A percentile compares a stretch with the other conserved stretches of the same genome.
phyloP scores from a whole-genome alignment of 345 rosid genomes.

The Anacardium occidentale region DNA sequence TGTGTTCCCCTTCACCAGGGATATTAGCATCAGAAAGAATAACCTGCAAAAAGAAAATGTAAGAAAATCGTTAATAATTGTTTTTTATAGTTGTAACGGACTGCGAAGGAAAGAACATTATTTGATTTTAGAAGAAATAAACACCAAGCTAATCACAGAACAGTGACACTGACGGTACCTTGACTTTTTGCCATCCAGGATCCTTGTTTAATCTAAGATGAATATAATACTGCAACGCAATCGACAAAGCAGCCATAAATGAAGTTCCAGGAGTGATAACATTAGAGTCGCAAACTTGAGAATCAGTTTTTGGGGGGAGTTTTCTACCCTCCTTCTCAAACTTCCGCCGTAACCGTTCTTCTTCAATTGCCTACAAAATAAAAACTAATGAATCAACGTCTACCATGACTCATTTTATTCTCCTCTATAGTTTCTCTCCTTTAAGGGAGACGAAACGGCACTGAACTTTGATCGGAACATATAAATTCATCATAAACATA shows the following conservation, averaged over 20 bases:
- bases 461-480: neutral
- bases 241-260: conserved; percentile 82
- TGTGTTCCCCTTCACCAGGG: conserved; percentile 99
- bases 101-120: neutral
- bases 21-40: conserved; percentile 98
- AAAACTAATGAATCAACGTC: conserved; percentile 9
- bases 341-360: conserved; percentile 71
- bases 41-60: conserved; percentile 55
- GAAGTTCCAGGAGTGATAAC: conserved; percentile 94
- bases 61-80: conserved; percentile 20
- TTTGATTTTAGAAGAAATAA: neutral
- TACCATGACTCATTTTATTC: neutral
- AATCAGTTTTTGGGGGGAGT: conserved; percentile 72
- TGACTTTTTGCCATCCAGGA: conserved; percentile 91
- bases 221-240: conserved; percentile 82
- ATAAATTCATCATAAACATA: neutral
- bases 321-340: conserved; percentile 83
- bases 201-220: conserved; percentile 80
- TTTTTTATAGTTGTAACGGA: neutral
- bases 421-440: neutral
- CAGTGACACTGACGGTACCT: conserved; percentile 43
- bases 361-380: conserved; percentile 73
- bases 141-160: conserved; percentile 27
- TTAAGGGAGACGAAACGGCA: too few species aligned
- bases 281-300: conserved; percentile 75